Conservation (phyloP, 192 early-diverging fungal species). For the Kappamyces sp. region DNA sequence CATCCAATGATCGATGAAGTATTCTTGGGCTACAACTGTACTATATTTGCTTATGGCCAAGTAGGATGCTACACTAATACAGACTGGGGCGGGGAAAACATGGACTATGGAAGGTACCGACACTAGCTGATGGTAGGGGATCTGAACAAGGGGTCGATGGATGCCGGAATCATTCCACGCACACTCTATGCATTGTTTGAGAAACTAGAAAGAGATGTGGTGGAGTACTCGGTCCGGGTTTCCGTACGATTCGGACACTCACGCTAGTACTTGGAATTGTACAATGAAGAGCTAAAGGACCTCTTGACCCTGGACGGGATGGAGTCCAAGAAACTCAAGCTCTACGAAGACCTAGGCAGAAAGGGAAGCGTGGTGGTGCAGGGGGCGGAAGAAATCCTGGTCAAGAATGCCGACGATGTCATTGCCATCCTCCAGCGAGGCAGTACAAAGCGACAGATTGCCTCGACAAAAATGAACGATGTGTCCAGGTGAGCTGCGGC, state of each 20-base stretch:
- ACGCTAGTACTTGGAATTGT: conserved; percentile 73
- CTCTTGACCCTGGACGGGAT: conserved; percentile 59
- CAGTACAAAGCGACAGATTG: conserved; percentile 66
- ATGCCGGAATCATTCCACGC: conserved; percentile 89
- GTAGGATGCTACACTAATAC: conserved; percentile 21
- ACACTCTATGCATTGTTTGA: conserved; percentile 76
- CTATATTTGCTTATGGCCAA: conserved; percentile 54
- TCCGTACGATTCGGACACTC: conserved; percentile 43
- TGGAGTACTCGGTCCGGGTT: conserved; percentile 75
- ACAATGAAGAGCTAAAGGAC: conserved; percentile 95
- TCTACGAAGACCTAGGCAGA: conserved; percentile 65
- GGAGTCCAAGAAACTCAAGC: conserved; percentile 49
- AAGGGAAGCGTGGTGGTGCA: conserved; percentile 72
- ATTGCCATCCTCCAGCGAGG: conserved; percentile 67
- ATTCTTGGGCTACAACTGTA: conserved; percentile 81
- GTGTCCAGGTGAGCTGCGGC: conserved; percentile 56
- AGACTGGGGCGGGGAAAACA: conserved; percentile 95
- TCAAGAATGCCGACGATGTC: conserved; percentile 69
- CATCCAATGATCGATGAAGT: conserved; percentile 78
- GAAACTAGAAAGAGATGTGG: conserved; percentile 51
- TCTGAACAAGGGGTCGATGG: conserved; percentile 42
- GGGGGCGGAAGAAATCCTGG: conserved; percentile 72
- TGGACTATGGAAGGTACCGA: conserved; percentile 78
- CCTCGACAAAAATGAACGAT: conserved; percentile 85
- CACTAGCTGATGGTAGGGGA: conserved; percentile 35